Evolutionary conservation across 768 basidiomycete species (phyloP), one percentile per base, ranked within the genome.

Genomic region (Dendrothele bispora): DNA sequence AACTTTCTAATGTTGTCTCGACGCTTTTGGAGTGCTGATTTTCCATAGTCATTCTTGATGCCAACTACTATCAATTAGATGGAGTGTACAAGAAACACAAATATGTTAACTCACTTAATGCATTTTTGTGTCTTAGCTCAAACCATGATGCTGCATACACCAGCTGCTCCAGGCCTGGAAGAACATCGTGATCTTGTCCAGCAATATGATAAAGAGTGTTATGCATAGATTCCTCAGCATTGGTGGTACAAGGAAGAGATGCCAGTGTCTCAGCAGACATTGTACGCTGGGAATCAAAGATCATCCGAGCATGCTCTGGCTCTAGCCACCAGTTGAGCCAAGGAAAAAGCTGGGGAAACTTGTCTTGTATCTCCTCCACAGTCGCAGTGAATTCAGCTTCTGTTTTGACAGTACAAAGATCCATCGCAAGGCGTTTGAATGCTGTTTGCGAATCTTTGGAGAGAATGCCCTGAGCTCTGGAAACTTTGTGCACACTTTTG

Each of bases 301-400:
- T 60, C 59, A 64, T 61, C 1, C 46, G 49, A 0, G 59, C 54
- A 28, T 57, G 40, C 7, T 50, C 17, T 1, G 52, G 55, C 2
- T 49, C 40, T 15, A 55, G 34, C 61, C 61, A 63, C 61, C 61
- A 62, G 12, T 38, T 24, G 2, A 63, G 36, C 62, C 62, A 63
- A 7, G 22, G n/a, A 18, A 12, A 18, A 5, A 25, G 10, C 14
- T 32, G 14, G 3, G 59, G 54, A 43, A 52, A 53, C 5, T 24
- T 15, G 2, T 29, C n/a, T 2, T 37, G 35, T 7, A 63, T 37
- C 1, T n/a, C 24, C 0, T n/a, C 18, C 24, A 56, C 44, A 3
- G 48, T 22, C 3, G 8, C 25, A 7, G 40, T 39, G 20, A 51
- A 59, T 15, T 44, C 29, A n/a, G n/a, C n/a, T n/a, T n/a, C n/a